A percentile compares a stretch with the other conserved stretches of the same genome.
Evolutionary conservation across 2,329 filamentous ascomycete genomes (phyloP).

Genomic region (Beauveria sp.): DNA sequence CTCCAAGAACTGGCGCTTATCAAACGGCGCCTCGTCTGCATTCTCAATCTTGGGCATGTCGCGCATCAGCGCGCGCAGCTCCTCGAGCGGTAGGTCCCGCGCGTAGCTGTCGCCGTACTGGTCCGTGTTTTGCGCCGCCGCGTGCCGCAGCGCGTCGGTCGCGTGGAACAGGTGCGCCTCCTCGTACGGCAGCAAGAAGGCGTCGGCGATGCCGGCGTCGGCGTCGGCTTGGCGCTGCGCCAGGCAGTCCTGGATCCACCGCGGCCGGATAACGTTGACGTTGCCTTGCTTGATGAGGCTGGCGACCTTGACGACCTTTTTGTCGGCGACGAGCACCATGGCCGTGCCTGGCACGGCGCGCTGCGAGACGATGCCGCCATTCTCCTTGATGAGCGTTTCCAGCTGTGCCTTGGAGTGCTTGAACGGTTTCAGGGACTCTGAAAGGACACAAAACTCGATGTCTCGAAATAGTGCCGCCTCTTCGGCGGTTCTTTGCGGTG

Average conservation of each 20-base stretch:
- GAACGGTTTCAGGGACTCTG: slow-evolving; percentile 59
- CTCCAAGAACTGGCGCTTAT: slow-evolving; percentile 38
- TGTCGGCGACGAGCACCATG: slow-evolving; percentile 72
- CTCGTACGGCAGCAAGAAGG: slow-evolving; percentile 56
- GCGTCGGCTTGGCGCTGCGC: slow-evolving; percentile 32
- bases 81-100: slow-evolving; percentile 56
- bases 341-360: slow-evolving; percentile 52
- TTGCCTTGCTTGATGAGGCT: slow-evolving; percentile 67
- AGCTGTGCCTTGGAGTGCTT: slow-evolving; percentile 74
- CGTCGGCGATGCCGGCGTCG: slow-evolving; percentile 26
- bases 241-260: slow-evolving; percentile 80
- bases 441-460: slow-evolving; percentile 75
- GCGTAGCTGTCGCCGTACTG: slow-evolving; percentile 76
- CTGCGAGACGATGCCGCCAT: slow-evolving; percentile 76
- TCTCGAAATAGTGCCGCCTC: slow-evolving; percentile 62
- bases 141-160: slow-evolving; percentile 44
- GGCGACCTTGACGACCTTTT: slow-evolving; percentile 72
- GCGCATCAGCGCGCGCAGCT: slow-evolving; percentile 47
- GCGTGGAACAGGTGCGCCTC: slow-evolving; percentile 65
- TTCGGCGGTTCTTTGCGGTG: slow-evolving; percentile 45
- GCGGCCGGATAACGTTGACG: slow-evolving; percentile 66
- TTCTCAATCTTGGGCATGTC: slow-evolving; percentile 42
- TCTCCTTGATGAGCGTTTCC: slow-evolving; percentile 71
- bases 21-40: slow-evolving; percentile 28
- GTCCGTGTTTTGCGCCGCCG: slow-evolving; percentile 60